Base-by-base conservation (phyloP, 2,329 filamentous ascomycete genomes). In the Phaeoacremonium minimum region DNA sequence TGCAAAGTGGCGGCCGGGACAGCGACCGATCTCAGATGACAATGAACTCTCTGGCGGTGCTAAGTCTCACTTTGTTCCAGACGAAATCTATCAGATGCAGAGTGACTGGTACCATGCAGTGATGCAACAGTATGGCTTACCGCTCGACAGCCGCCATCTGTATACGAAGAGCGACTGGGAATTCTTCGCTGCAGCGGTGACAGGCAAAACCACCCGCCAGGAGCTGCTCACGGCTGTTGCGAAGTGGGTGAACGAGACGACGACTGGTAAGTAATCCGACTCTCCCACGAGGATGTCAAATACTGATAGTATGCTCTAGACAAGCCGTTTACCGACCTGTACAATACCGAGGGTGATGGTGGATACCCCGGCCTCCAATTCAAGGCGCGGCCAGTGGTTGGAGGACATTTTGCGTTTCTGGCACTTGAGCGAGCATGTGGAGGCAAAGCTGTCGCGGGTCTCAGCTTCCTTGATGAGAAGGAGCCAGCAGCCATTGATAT, bases 111-210 rank as follows among this genome's bases (percentile, higher is more conserved):
- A 94, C 63, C 71, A 77, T 44, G 73, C 77, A 12, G 86, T 91
- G 8, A 76, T 87, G 46, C 87, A 94, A 57, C 80, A 77, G 50
- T 94, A 91, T 57, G 88, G 88, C 2, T 64, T 95, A 4, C 87
- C 88, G 0, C 74, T 95, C 7, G 88, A 95, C 60, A 85, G 77
- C 47, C 77, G 88, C 30, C 87, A 93, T 58, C 60, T 91, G 4
- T 93, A 93, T 59, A 84, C 87, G 20, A 95, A 95, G 63, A 88
- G 83, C 18, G 88, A 95, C 61, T 95, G 88, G 88, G 83, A 93
- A 50, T 89, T 94, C 57, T 90, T 93, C 58, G 85, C 87, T 1
- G 87, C 88, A 32, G 85, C 87, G 2, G 83, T 94, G 5, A 77
- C 86, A 4, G 80, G 79, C 47, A 75, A 76, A 54, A 63, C 71